Conservation (phyloP, 2,329 filamentous ascomycete genomes). For the Hymenoscyphus linearis region DNA sequence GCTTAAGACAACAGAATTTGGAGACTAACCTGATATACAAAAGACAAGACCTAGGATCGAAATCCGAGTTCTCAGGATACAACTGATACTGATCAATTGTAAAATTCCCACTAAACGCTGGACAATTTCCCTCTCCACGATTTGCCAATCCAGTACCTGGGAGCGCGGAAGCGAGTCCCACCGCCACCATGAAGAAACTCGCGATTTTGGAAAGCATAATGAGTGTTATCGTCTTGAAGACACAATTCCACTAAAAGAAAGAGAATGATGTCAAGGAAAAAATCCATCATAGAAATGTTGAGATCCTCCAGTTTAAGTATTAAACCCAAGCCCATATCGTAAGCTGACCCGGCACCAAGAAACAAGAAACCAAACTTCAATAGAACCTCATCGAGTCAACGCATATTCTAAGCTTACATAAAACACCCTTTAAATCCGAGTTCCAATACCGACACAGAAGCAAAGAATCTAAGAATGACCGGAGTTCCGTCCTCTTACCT, state of each 20-base stretch:
- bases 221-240: neutral
- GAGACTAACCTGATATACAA: conserved; percentile 1
- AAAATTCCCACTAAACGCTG: conserved; percentile 4
- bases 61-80: conserved; percentile 8
- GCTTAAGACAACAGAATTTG: neutral
- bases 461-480: neutral
- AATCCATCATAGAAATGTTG: neutral
- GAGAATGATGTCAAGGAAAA: neutral
- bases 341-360: no score
- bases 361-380: no score
- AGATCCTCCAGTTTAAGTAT: neutral
- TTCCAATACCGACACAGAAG: neutral
- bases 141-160: neutral
- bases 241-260: neutral
- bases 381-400: no score
- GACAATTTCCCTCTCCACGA: neutral
- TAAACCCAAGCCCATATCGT: neutral
- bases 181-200: neutral
- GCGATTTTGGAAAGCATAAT: neutral
- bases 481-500: neutral
- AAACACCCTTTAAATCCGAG: neutral
- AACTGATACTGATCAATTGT: conserved; percentile 10
- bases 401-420: neutral
- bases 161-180: neutral
- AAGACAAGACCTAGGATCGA: conserved; percentile 1